Conservation (phyloP, 176 grass and related monocot genomes). For the Echinochloa phyllopogon region DNA sequence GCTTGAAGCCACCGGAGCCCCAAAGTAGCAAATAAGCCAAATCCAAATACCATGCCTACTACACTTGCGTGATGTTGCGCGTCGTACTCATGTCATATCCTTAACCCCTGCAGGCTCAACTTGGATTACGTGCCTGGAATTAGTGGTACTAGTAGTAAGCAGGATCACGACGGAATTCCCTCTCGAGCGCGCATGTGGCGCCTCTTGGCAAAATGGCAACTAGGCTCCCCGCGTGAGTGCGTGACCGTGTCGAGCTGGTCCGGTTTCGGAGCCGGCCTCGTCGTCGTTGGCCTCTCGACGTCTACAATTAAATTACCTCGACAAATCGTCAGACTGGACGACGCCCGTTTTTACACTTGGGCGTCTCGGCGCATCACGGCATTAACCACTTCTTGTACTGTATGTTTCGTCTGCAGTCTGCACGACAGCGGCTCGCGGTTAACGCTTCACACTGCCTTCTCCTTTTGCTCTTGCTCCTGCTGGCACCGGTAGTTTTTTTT, state of each 20-base stretch:
- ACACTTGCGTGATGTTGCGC: neutral
- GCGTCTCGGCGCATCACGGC: neutral
- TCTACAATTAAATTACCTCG: neutral
- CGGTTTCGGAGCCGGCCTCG: neutral
- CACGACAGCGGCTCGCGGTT: neutral
- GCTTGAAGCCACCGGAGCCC: conserved; percentile 28
- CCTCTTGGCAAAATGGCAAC: neutral
- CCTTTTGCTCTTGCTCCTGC: no score
- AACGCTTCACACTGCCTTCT: no score
- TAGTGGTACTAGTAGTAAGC: neutral
- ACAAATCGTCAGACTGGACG: neutral
- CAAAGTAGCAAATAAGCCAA: neutral
- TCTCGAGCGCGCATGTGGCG: neutral
- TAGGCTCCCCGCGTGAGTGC: neutral
- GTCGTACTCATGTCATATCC: neutral
- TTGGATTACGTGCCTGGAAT: neutral
- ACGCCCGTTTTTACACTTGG: conserved; percentile 5
- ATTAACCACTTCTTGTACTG: neutral
- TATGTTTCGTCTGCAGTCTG: neutral
- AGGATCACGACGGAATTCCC: neutral
- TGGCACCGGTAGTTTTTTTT: neutral
- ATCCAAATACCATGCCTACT: neutral
- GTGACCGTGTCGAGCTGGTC: neutral
- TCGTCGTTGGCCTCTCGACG: neutral
- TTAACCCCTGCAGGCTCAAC: neutral